A percentile compares a stretch with the other conserved stretches of the same genome.
Evolutionary conservation across 371 early-diverging fungal species (phyloP).

Genomic region (Rhizopus delemar): DNA sequence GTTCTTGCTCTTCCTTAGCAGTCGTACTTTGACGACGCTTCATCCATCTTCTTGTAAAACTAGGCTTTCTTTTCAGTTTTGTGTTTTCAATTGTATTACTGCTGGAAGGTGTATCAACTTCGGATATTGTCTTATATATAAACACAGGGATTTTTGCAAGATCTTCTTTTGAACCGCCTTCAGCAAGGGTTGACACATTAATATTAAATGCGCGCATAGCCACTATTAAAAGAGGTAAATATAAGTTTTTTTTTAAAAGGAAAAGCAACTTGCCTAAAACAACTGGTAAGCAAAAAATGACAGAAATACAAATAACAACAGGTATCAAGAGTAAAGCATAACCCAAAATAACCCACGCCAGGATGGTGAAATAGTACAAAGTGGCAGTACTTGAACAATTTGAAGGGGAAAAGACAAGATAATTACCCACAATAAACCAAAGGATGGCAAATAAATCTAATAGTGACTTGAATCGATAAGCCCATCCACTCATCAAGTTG

Average conservation of each 20-base stretch:
- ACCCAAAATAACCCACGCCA: constrained; percentile 65
- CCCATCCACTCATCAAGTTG: constrained; percentile 28
- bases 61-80: constrained; percentile 3
- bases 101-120: background rate
- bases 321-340: constrained; percentile 67
- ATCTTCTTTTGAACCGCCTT: constrained; percentile 60
- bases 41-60: constrained; percentile 9
- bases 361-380: constrained; percentile 55
- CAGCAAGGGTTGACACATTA: constrained; percentile 49
- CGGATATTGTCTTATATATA: constrained; percentile 20
- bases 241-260: constrained; percentile 23
- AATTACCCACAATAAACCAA: constrained; percentile 73
- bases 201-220: constrained; percentile 57
- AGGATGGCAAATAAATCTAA: constrained; percentile 64
- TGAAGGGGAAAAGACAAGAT: constrained; percentile 58
- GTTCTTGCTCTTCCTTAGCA: background rate
- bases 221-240: constrained; percentile 17
- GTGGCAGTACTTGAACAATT: constrained; percentile 50
- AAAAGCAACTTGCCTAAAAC: constrained; percentile 37
- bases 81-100: background rate
- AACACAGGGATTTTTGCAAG: constrained; percentile 54
- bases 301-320: constrained; percentile 56
- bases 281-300: constrained; percentile 66
- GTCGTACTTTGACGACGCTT: background rate
- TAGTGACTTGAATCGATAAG: constrained; percentile 44